Evolutionary conservation across 2,329 filamentous ascomycete genomes (phyloP).

Genomic region (Didymella exigua): DNA sequence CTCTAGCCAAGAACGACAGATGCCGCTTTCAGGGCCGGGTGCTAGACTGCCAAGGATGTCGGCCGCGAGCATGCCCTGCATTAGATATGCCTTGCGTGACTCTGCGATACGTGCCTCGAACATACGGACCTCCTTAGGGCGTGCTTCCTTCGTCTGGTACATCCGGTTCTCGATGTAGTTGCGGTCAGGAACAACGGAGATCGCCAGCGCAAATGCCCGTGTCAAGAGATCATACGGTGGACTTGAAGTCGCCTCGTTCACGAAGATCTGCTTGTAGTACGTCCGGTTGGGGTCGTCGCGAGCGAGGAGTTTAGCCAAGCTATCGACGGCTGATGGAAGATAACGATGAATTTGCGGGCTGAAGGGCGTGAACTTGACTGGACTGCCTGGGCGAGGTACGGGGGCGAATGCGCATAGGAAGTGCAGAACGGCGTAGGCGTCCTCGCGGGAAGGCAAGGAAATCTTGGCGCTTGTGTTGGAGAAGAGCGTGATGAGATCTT

Average conservation of each 20-base stretch:
- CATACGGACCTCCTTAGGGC: constrained; percentile 43
- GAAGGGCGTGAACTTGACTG: constrained; percentile 78
- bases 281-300: constrained; percentile 91
- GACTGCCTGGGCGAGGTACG: constrained; percentile 67
- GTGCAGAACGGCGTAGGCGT: constrained; percentile 83
- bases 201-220: constrained; percentile 82
- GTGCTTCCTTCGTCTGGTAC: constrained; percentile 52
- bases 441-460: constrained; percentile 82
- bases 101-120: constrained; percentile 70
- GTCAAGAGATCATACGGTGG: constrained; percentile 81
- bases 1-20: constrained; percentile 81
- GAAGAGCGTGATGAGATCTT: constrained; percentile 85
- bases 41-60: constrained; percentile 83
- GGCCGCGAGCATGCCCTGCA: constrained; percentile 88
- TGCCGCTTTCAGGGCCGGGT: constrained; percentile 70
- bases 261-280: constrained; percentile 82
- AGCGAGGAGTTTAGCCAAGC: constrained; percentile 87
- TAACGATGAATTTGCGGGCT: constrained; percentile 84
- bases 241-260: constrained; percentile 68
- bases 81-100: constrained; percentile 82
- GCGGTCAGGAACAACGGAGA: constrained; percentile 80
- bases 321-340: constrained; percentile 86
- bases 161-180: constrained; percentile 56
- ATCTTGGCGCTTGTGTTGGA: constrained; percentile 86
- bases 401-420: constrained; percentile 92